A percentile compares a stretch with the other conserved stretches of the same genome.
phyloP scores from a whole-genome alignment of 2,329 filamentous ascomycete species.

The Proliferodiscus dingleyae region DNA sequence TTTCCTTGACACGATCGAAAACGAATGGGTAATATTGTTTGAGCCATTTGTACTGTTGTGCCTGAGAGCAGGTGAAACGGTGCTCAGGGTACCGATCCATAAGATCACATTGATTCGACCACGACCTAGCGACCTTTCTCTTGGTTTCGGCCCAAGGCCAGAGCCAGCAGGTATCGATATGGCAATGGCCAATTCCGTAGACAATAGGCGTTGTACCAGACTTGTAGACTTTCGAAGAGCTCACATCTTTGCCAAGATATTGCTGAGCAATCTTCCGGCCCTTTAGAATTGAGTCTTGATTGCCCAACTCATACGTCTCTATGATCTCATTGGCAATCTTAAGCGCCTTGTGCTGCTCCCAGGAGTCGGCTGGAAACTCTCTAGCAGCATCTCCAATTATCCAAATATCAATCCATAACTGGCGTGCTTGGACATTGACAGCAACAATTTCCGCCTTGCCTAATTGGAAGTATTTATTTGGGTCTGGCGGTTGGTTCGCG shows the following conservation, averaged over 20 bases:
- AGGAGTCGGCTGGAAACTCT: conserved; percentile 83
- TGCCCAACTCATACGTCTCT: conserved; percentile 77
- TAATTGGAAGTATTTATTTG: conserved; percentile 77
- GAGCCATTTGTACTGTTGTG: conserved; percentile 97
- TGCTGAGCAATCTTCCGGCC: conserved; percentile 77
- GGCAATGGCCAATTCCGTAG: conserved; percentile 88
- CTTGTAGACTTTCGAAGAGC: conserved; percentile 80
- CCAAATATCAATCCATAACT: conserved; percentile 89
- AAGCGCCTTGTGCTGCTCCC: conserved; percentile 82
- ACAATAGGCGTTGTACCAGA: conserved; percentile 70
- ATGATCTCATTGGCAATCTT: conserved; percentile 84
- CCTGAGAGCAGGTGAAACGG: conserved; percentile 86
- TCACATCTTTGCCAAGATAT: conserved; percentile 75
- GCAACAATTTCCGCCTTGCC: conserved; percentile 79
- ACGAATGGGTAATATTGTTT: conserved; percentile 83
- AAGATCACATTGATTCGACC: conserved; percentile 93
- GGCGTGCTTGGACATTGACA: conserved; percentile 79
- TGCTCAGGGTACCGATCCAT: conserved; percentile 95
- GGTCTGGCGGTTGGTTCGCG: conserved; percentile 80
- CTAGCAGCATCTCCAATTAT: conserved; percentile 88
- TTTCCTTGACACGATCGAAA: conserved; percentile 84
- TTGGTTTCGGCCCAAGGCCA: conserved; percentile 99
- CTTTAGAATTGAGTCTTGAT: conserved; percentile 71
- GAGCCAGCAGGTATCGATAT: conserved; percentile 97
- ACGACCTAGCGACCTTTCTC: conserved; percentile 90